phyloP scores from a whole-genome alignment of 208 protist species.

The Wallacemonas rigidus region DNA sequence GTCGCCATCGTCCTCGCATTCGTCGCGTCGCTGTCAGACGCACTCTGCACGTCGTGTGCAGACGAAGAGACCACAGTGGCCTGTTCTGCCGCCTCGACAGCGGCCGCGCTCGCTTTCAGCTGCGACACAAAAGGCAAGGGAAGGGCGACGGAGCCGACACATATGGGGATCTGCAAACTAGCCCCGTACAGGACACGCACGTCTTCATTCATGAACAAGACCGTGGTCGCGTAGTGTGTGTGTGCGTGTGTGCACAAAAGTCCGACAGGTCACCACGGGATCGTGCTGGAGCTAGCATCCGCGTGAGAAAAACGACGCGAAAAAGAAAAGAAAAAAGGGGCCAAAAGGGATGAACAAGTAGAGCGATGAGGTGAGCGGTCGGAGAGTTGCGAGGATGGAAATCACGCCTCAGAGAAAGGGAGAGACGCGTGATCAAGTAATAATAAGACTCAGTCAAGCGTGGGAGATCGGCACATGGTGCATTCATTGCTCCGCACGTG shows the following conservation, averaged over 20 bases:
- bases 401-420: no score
- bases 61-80: not conserved
- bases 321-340: not conserved
- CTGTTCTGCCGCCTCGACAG: not conserved
- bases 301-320: constrained; percentile 13
- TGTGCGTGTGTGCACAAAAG: not conserved
- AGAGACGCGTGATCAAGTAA: no score
- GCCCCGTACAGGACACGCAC: constrained; percentile 59
- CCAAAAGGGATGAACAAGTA: no score
- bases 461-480: no score
- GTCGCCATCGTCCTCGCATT: not conserved
- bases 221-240: no score
- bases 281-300: no score
- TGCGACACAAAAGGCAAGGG: constrained; percentile 28
- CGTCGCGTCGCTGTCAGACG: not conserved
- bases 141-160: constrained; percentile 48
- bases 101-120: not conserved
- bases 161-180: constrained; percentile 59
- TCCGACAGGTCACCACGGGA: no score
- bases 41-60: no score
- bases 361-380: no score
- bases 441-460: no score
- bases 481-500: no score
- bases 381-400: no score
- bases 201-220: constrained; percentile 8